Evolutionary conservation across 2,329 filamentous ascomycete species (phyloP).

Genomic region (Alternaria triticimaculans): DNA sequence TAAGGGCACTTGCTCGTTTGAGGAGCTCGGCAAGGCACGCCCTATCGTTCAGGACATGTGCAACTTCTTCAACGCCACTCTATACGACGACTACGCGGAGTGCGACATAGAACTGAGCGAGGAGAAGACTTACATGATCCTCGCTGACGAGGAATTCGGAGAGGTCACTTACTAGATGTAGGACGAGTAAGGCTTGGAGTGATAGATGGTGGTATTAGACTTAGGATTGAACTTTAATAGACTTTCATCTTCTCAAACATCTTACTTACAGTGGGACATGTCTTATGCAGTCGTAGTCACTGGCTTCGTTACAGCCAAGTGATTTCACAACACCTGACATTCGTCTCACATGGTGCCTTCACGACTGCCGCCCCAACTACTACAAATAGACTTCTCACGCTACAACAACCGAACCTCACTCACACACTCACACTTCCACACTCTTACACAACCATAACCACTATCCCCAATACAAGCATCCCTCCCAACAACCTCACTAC

Average conservation of each 20-base stretch:
- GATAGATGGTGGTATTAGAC: not conserved
- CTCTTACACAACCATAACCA: not conserved
- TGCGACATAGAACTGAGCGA: constrained; percentile 24
- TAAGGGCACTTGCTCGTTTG: constrained; percentile 18
- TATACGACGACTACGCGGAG: constrained; percentile 22
- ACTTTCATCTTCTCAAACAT: not conserved
- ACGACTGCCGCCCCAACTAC: not conserved
- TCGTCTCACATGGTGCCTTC: not conserved
- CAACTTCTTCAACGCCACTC: constrained; percentile 35
- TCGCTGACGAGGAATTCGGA: constrained; percentile 13
- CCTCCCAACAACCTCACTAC: not conserved
- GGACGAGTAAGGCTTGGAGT: not conserved
- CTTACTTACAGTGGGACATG: not conserved
- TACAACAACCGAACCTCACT: not conserved
- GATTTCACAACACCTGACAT: not conserved
- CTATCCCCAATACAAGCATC: not conserved
- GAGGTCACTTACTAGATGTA: not conserved
- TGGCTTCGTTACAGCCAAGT: not conserved
- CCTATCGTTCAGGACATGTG: constrained; percentile 29
- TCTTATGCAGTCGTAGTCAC: not conserved
- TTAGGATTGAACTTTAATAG: not conserved
- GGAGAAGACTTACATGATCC: constrained; percentile 24
- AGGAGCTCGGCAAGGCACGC: constrained; percentile 20
- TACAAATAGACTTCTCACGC: not conserved
- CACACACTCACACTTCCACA: not conserved